These are phyloP conservation scores for Colletotrichum cuscutae DNA, from an alignment of 2,329 filamentous ascomycete genomes.

Conservation along the genomic window DNA sequence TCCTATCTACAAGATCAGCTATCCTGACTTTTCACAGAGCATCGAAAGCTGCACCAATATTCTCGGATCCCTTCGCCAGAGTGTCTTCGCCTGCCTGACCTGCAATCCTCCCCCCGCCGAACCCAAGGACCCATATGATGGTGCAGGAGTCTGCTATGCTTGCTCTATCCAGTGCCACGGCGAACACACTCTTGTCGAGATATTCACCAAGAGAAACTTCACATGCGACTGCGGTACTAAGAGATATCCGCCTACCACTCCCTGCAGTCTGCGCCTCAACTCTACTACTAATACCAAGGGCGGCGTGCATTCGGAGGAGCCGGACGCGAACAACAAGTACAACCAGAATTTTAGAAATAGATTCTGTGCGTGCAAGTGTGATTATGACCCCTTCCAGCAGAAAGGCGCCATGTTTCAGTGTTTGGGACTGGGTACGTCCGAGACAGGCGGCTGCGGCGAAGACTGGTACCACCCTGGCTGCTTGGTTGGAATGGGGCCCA, in stretches of 20 bases:
- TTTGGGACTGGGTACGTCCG: constrained; percentile 80
- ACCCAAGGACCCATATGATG: constrained; percentile 69
- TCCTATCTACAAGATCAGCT: background rate
- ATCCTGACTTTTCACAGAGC: constrained; percentile 64
- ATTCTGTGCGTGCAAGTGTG: constrained; percentile 89
- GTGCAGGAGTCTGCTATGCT: constrained; percentile 93
- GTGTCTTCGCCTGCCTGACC: constrained; percentile 90
- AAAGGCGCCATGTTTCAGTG: constrained; percentile 99
- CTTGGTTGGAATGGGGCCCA: constrained; percentile 80
- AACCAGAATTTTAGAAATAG: constrained; percentile 95
- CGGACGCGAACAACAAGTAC: constrained; percentile 82
- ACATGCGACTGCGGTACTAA: constrained; percentile 96
- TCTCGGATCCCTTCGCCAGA: constrained; percentile 89
- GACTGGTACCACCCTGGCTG: constrained; percentile 99
- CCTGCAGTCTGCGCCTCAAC: constrained; percentile 82
- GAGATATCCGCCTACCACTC: constrained; percentile 74
- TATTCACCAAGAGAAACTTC: constrained; percentile 96
- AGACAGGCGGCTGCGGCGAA: constrained; percentile 91
- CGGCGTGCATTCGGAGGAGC: constrained; percentile 78
- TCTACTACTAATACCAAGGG: constrained; percentile 79
- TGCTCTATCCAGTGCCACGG: constrained; percentile 98
- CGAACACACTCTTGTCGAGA: constrained; percentile 92
- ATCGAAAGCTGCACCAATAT: constrained; percentile 93
- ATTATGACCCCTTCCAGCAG: constrained; percentile 89
- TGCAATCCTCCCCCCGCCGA: constrained; percentile 84